Evolutionary conservation across 2,329 filamentous ascomycete species (phyloP).

Genomic region (Fusarium sublunatum): DNA sequence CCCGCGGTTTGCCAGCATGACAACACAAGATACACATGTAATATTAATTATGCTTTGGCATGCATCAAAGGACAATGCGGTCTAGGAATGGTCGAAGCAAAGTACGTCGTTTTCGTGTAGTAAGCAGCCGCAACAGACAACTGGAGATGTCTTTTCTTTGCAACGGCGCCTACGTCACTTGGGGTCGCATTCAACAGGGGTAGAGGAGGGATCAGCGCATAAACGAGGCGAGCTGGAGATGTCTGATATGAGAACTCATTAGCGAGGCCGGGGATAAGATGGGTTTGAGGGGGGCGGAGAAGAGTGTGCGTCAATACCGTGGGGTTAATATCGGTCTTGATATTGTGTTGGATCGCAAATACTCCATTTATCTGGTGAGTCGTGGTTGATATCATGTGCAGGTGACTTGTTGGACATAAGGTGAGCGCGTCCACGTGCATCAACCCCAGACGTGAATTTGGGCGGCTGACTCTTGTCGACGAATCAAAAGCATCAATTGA

Average conservation of each 20-base stretch:
- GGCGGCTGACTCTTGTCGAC: constrained; percentile 27
- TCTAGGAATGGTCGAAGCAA: no score
- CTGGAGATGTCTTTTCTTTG: background rate
- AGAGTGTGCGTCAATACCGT: background rate
- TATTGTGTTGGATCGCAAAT: no score
- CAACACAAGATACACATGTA: no score
- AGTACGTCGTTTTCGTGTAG: background rate
- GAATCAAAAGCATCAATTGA: constrained; percentile 35
- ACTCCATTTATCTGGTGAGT: no score
- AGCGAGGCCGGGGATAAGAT: constrained; percentile 6
- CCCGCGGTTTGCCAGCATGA: no score
- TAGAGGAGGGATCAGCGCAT: constrained; percentile 6
- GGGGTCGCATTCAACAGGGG: constrained; percentile 4
- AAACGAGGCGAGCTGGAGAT: background rate
- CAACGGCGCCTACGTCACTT: constrained; percentile 9
- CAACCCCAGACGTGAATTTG: constrained; percentile 18
- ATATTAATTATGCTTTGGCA: no score
- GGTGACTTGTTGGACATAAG: constrained; percentile 8
- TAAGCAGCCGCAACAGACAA: constrained; percentile 16
- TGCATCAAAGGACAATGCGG: no score
- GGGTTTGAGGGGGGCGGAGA: constrained; percentile 2
- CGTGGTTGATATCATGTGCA: background rate
- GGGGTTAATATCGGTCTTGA: background rate
- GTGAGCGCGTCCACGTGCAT: constrained; percentile 27
- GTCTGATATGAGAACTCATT: background rate